phyloP scores from a whole-genome alignment of 148 eudicot species.

The Silene uniflora region DNA sequence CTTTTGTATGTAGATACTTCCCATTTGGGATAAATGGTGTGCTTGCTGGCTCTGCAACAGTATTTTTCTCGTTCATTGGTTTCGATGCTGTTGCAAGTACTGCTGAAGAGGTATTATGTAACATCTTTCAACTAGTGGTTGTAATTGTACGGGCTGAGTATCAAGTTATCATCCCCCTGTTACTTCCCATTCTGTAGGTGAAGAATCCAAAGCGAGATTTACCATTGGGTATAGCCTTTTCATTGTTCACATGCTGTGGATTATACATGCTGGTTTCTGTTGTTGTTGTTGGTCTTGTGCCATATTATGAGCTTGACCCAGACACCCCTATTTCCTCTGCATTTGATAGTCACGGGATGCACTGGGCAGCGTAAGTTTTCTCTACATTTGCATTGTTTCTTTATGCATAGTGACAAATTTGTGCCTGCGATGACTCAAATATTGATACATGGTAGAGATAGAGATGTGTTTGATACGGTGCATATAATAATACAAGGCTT shows the following conservation, averaged over 20 bases:
- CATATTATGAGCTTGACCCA: slow-evolving; percentile 89
- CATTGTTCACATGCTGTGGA: slow-evolving; percentile 76
- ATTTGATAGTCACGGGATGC: slow-evolving; percentile 78
- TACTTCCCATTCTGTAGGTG: slow-evolving; percentile 44
- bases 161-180: not conserved
- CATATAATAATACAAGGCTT: too few relatives aligned
- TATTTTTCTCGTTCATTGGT: slow-evolving; percentile 90
- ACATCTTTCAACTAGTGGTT: not conserved
- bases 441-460: too few relatives aligned
- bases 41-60: slow-evolving; percentile 96
- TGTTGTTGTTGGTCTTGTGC: slow-evolving; percentile 90
- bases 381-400: slow-evolving; percentile 12
- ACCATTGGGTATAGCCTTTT: slow-evolving; percentile 82
- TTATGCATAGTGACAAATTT: not conserved
- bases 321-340: slow-evolving; percentile 97
- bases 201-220: slow-evolving; percentile 90
- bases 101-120: slow-evolving; percentile 73
- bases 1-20: slow-evolving; percentile 43
- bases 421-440: too few relatives aligned
- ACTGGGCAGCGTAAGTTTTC: slow-evolving; percentile 93
- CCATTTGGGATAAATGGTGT: slow-evolving; percentile 90
- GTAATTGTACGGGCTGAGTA: not conserved
- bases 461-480: too few relatives aligned
- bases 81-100: slow-evolving; percentile 98
- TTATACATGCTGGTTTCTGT: slow-evolving; percentile 90